Base-by-base conservation (phyloP, 495 filamentous ascomycete species). In the Paragyromitra xinjiangensis region DNA sequence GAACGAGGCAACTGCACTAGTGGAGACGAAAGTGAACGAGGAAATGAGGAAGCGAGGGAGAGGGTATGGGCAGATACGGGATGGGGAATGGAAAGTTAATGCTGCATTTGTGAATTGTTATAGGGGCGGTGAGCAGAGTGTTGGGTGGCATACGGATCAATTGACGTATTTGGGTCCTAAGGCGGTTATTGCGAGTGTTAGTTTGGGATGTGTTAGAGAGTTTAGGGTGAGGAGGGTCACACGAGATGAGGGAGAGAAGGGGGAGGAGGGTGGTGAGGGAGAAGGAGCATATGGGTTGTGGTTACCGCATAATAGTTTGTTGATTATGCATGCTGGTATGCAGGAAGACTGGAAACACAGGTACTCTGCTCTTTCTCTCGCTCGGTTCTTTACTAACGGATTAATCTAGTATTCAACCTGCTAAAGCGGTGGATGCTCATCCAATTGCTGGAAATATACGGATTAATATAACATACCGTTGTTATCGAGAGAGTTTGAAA, bases 21-120 rank as follows among this genome's bases (percentile, higher is more conserved):
- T 98, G 0, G 88, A 93, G 79, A 84, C 85, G 6, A 87, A 88
- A 0, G 95, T 98, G 59, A 97, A 97, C 73, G 79, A 22, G 0
- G 53, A 56, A 12, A 24, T 56, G n/a, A 9, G 19, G 7, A 56
- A 22, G 6, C 22, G 53, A 4, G 53, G 8, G 2, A 24, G 53
- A 14, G 8, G 2, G 7, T 56, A 56, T 3, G 68, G 68, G 8
- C 68, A 71, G n/a, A 26, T 71, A 6, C 9, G 1, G 9, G 16
- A 42, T 91, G 91, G 1, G 86, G 92, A 0, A 0, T 98, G 95
- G 94, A 85, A 82, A 39, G 91, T 94, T 7, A 99, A 98, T 78
- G 93, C 93, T 0, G 93, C 94, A 0, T 93, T 97, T 76, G 94
- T 97, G 0, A 99, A 99, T 81, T 95, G 93, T 84, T 99, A 99